Conservation (phyloP, 1,284 basidiomycete genomes). For the Coriolopsis trogii region DNA sequence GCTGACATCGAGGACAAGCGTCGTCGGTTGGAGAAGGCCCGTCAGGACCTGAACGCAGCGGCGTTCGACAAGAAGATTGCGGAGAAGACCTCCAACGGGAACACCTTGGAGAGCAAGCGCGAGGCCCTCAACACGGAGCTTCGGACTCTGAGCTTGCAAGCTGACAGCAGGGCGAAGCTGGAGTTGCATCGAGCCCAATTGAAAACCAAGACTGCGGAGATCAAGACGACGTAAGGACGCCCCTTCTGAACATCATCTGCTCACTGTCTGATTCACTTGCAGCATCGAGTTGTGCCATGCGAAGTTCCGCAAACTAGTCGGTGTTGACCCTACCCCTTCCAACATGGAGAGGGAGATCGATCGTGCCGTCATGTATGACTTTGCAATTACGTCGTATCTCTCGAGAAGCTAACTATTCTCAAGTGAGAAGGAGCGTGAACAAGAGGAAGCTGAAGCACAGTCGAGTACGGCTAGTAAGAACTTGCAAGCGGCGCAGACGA, state of each 20-base stretch:
- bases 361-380: slow-evolving; percentile 55
- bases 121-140: slow-evolving; percentile 79
- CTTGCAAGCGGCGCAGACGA: slow-evolving; percentile 65
- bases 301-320: slow-evolving; percentile 68
- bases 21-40: slow-evolving; percentile 56
- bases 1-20: slow-evolving; percentile 66
- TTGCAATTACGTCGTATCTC: not conserved
- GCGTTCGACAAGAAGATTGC: slow-evolving; percentile 75
- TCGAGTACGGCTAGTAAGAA: slow-evolving; percentile 52
- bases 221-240: slow-evolving; percentile 67
- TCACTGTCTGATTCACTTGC: slow-evolving; percentile 5
- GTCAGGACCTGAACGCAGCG: slow-evolving; percentile 58
- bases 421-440: slow-evolving; percentile 72
- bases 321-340: slow-evolving; percentile 57
- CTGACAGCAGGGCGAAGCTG: slow-evolving; percentile 82
- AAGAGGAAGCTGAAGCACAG: slow-evolving; percentile 56
- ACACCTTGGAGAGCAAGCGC: slow-evolving; percentile 69
- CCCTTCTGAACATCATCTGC: not conserved
- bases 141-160: slow-evolving; percentile 75
- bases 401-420: not conserved
- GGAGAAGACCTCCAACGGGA: slow-evolving; percentile 57
- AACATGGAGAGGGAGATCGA: slow-evolving; percentile 77
- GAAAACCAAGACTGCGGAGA: slow-evolving; percentile 64
- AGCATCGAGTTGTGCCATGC: slow-evolving; percentile 66
- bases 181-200: slow-evolving; percentile 76